phyloP scores from a whole-genome alignment of 352 stramenopile genomes.

The Pythium aristosporum region DNA sequence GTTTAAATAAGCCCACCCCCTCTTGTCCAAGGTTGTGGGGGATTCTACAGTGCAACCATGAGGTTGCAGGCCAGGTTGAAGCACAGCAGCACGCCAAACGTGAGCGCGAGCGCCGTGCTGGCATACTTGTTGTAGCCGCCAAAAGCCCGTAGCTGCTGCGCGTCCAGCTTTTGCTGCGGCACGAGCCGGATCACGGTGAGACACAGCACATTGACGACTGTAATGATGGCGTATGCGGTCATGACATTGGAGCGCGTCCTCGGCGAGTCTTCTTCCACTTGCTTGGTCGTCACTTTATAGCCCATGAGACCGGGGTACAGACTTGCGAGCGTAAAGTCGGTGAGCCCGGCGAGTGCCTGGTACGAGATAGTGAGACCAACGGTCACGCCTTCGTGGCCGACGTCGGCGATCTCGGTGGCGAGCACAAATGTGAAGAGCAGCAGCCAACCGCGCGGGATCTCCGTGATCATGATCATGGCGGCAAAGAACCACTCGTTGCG shows the following conservation, averaged over 20 bases:
- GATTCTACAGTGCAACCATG: slow-evolving; percentile 9
- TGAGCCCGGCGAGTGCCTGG: slow-evolving; percentile 37
- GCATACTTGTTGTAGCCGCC: slow-evolving; percentile 46
- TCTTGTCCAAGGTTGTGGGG: not conserved
- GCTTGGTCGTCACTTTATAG: not conserved
- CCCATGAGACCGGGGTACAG: slow-evolving; percentile 29
- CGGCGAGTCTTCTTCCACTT: slow-evolving; percentile 3
- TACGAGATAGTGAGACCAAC: slow-evolving; percentile 54
- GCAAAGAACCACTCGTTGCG: slow-evolving; percentile 52
- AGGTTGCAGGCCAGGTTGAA: slow-evolving; percentile 15
- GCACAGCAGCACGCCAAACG: slow-evolving; percentile 4
- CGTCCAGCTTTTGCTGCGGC: slow-evolving; percentile 45
- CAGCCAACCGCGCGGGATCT: slow-evolving; percentile 44
- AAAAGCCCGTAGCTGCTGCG: slow-evolving; percentile 46
- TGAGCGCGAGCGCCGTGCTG: slow-evolving; percentile 8
- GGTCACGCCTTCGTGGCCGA: slow-evolving; percentile 51
- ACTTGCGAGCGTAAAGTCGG: slow-evolving; percentile 27
- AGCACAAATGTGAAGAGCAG: slow-evolving; percentile 43
- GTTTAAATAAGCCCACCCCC: not conserved
- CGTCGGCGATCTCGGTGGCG: slow-evolving; percentile 52
- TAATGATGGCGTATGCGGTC: not conserved
- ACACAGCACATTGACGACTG: slow-evolving; percentile 4
- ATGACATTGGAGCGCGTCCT: slow-evolving; percentile 2
- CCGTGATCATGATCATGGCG: slow-evolving; percentile 30
- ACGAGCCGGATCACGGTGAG: slow-evolving; percentile 15